Base-by-base conservation (phyloP, 805 yeast genomes). In the Hermanozyma aechmeae region DNA sequence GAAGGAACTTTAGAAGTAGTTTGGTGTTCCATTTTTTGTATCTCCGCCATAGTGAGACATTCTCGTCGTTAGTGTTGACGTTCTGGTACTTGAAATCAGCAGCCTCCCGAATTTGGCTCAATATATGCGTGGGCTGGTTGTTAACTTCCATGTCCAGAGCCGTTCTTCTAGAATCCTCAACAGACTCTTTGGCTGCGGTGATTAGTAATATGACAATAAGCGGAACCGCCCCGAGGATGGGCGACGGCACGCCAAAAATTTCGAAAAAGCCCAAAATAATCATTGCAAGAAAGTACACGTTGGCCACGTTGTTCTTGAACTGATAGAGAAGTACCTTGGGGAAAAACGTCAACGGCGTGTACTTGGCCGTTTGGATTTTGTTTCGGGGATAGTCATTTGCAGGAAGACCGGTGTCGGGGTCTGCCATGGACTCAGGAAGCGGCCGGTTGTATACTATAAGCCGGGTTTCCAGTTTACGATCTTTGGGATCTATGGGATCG, bases 331-430 rank as follows among this genome's bases (percentile, higher is more conserved):
- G 53, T 56, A 89, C 86, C 52, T 86, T 86, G 3, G 97, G 97
- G 17, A 92, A 40, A 48, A 89, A 89, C 6, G 85, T 65, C 26
- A 92, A 50, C 5, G 97, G 96, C 2, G 96, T 89, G 55, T 89
- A 89, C 59, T 85, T 89, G 3, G 98, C 85, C 0, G 97, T 86
- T 61, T 96, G 75, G 42, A 92, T 84, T 53, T 92, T 87, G 62
- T 89, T 89, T 45, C 96, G 70, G 8, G 93, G 76, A 48, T 81
- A 89, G n/a, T 54, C 50, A 0, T 65, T 62, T 13, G 45, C 48
- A 2, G 89, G 82, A 21, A 70, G 66, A 10, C 79, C 78, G 2
- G 61, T 76, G 12, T 39, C 42, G 5, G 37, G 34, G 35, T 76
- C 78, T 13, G 73, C 28, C 50, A 66, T 55, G 21, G 69, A 68